Evolutionary conservation across 371 early-diverging fungal species (phyloP).

Genomic region (Mucor piriformis): DNA sequence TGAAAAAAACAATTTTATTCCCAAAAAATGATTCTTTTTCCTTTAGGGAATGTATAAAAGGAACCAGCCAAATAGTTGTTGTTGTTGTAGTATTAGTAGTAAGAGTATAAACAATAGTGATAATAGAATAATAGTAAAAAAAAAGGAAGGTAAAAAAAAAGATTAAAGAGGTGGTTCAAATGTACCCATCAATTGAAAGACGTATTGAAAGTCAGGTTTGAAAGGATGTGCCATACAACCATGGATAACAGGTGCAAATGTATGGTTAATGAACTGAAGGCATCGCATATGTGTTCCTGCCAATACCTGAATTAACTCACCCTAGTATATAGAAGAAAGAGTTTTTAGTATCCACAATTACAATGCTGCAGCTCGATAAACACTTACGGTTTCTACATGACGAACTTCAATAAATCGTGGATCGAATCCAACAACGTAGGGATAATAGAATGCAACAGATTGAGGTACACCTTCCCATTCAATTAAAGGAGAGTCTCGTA

Average conservation of each 20-base stretch:
- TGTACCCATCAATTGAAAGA: constrained; percentile 39
- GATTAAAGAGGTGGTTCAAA: constrained; percentile 26
- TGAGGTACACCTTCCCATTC: constrained; percentile 64
- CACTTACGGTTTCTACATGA: constrained; percentile 76
- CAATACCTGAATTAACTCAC: constrained; percentile 47
- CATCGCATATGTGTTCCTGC: constrained; percentile 51
- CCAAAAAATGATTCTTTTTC: too few relatives aligned
- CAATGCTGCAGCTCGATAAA: too few relatives aligned
- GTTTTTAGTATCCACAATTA: too few relatives aligned
- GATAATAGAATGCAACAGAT: constrained; percentile 71
- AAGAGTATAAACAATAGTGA: not conserved
- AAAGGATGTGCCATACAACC: constrained; percentile 53
- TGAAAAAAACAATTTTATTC: too few relatives aligned
- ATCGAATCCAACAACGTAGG: constrained; percentile 90
- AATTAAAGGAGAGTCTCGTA: constrained; percentile 25
- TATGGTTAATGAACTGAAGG: constrained; percentile 36
- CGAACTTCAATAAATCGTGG: constrained; percentile 89
- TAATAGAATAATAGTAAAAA: not conserved
- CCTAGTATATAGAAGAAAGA: too few relatives aligned
- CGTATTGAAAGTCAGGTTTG: constrained; percentile 47
- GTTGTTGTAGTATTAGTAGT: not conserved
- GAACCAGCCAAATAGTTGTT: too few relatives aligned
- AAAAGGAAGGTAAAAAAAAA: not conserved
- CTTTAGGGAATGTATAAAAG: too few relatives aligned
- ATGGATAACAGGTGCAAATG: constrained; percentile 45